Conservation (phyloP, 139 green algal genomes). For the Chlamydomonas eustigma region DNA sequence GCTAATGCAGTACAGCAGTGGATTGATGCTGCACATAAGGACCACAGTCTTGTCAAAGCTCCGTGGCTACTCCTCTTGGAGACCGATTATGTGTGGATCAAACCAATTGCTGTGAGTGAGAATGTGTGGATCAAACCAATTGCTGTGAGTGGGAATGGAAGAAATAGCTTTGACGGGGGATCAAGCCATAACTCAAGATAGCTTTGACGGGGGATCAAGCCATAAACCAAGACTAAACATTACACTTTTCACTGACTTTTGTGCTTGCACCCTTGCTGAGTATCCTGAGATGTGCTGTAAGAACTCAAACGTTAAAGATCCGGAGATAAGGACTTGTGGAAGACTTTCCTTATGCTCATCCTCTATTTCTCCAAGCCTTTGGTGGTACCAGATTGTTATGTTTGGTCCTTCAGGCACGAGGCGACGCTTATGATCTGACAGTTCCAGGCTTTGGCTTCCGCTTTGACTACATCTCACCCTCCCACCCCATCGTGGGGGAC, state of each 20-base stretch:
- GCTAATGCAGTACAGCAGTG: constrained; percentile 78
- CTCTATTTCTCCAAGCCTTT: too few species aligned
- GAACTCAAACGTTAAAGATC: too few species aligned
- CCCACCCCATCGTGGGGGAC: constrained; percentile 6
- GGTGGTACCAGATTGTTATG: too few species aligned
- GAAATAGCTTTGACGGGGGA: too few species aligned
- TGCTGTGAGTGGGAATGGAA: constrained; percentile 18
- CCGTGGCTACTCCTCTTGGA: constrained; percentile 83
- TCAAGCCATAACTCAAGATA: too few species aligned
- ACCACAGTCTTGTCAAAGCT: constrained; percentile 64
- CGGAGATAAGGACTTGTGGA: too few species aligned
- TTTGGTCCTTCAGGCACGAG: not conserved
- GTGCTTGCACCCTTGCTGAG: too few species aligned
- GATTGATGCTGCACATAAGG: constrained; percentile 51
- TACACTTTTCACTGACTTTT: too few species aligned
- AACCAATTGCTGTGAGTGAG: constrained; percentile 46
- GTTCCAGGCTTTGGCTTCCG: constrained; percentile 7
- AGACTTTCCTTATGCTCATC: too few species aligned
- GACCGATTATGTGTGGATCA: constrained; percentile 81
- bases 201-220: too few species aligned
- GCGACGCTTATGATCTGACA: not conserved
- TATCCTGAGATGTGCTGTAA: too few species aligned
- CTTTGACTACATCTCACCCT: constrained; percentile 18
- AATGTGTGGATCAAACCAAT: constrained; percentile 47
- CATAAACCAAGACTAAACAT: too few species aligned